phyloP scores from a whole-genome alignment of 169 alveolate genomes.

The Sarcocystis neurona region DNA sequence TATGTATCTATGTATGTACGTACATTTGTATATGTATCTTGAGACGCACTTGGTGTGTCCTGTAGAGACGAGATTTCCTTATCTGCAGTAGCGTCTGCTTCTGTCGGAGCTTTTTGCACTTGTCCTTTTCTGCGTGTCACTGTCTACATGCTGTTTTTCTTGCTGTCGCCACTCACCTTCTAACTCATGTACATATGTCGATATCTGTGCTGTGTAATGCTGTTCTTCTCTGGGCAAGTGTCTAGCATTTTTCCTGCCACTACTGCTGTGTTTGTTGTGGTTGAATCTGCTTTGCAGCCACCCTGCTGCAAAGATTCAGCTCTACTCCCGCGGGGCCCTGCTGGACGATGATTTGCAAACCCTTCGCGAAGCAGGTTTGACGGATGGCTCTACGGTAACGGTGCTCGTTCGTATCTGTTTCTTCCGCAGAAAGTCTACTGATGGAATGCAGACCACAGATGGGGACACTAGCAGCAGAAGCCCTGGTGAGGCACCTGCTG shows the following conservation, averaged over 20 bases:
- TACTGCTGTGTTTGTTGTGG: too few species aligned
- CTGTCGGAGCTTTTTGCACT: too few species aligned
- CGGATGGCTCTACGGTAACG: slow-evolving; percentile 44
- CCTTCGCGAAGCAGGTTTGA: slow-evolving; percentile 47
- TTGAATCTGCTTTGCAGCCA: slow-evolving; percentile 28
- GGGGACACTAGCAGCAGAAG: neutral
- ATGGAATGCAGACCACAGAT: neutral
- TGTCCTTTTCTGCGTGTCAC: too few species aligned
- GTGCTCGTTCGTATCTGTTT: slow-evolving; percentile 46
- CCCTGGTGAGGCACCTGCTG: neutral
- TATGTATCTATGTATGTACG: too few species aligned
- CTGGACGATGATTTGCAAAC: slow-evolving; percentile 50
- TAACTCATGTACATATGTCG: neutral
- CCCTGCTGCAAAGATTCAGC: slow-evolving; percentile 41
- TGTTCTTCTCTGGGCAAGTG: too few species aligned
- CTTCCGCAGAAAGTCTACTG: slow-evolving; percentile 36
- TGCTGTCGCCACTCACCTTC: neutral
- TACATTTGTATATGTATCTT: too few species aligned
- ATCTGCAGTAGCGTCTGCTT: too few species aligned
- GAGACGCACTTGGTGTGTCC: too few species aligned
- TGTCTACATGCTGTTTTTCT: neutral
- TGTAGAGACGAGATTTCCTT: too few species aligned
- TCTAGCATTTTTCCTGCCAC: too few species aligned
- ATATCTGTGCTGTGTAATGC: neutral
- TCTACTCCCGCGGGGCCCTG: slow-evolving; percentile 34